Evolutionary conservation across 2,329 filamentous ascomycete genomes (phyloP), one percentile per base, ranked within the genome.

Genomic region (Diaporthe sp.): DNA sequence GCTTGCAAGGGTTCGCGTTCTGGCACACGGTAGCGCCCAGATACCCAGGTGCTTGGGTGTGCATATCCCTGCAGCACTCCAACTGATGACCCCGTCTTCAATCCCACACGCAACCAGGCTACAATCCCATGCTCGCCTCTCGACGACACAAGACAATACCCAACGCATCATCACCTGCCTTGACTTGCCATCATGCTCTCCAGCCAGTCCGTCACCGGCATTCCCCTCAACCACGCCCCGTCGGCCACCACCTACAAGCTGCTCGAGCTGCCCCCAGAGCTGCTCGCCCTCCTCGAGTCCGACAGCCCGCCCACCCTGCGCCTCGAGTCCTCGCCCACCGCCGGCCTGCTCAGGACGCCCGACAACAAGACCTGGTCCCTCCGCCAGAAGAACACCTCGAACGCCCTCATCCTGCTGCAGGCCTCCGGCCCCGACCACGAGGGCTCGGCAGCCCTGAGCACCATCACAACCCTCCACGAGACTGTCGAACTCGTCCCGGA

Each of bases 361-460:
- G 81, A 84, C 70, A 55, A 63, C 47, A 88, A 86, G 77, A 88
- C 86, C 22, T 93, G 91, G 82, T 86, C 86, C 8, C 85, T 93
- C 61, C 89, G 89, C 39, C 91, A 92, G 79, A 92, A 92, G 80
- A 92, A 92, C 80, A 92, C 91, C 0, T 93, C 91, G 59, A 93
- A 93, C 79, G 88, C 89, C n/a, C 85, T 93, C 61, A 88, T 92
- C 78, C 80, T 93, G 4, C 83, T 92, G 42, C 80, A 83, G 35
- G 37, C 63, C 25, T 66, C 71, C 53, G 69, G 76, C 32, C 15
- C 74, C 35, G 61, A 25, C 27, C 3, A 10, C 8, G 1, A 39
- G 12, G 25, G 84, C 59, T 22, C 37, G 25, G 6, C 59, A 17
- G 13, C 84, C 15, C 77, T 92, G 2, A 83, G 83, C 53, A 83